Percentiles rank a stretch among this genome's conserved stretches.
Conservation (phyloP, 192 early-diverging fungal genomes). For the Coemansia reversa region DNA sequence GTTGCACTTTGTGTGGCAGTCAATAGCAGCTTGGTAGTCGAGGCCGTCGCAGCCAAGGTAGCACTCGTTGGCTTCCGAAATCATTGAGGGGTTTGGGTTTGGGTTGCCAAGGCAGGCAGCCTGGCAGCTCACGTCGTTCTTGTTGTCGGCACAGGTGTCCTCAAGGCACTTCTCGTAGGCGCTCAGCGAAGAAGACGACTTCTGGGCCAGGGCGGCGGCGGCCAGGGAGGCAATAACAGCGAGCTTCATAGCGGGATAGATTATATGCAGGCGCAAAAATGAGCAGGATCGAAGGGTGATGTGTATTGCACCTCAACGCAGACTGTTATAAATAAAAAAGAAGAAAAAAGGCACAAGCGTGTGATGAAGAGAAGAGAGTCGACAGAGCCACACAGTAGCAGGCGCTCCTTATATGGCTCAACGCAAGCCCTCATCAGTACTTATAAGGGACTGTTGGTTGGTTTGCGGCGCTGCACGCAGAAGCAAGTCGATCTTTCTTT, state of each 20-base stretch:
- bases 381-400: background rate
- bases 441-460: background rate
- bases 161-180: constrained; percentile 38
- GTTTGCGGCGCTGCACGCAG: background rate
- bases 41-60: constrained; percentile 30
- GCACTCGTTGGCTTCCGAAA: constrained; percentile 40
- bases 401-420: constrained; percentile 4
- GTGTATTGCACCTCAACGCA: background rate
- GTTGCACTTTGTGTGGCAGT: constrained; percentile 43
- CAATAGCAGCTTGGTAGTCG: constrained; percentile 29
- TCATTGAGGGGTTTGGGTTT: constrained; percentile 53
- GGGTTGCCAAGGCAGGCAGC: constrained; percentile 41
- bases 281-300: background rate
- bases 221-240: constrained; percentile 30
- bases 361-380: constrained; percentile 2
- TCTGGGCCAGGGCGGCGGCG: constrained; percentile 25
- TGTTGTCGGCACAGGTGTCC: constrained; percentile 33
- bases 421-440: background rate
- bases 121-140: constrained; percentile 41
- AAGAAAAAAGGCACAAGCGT: constrained; percentile 12
- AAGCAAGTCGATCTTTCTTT: background rate
- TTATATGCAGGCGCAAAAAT: background rate
- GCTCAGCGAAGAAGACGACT: constrained; percentile 26
- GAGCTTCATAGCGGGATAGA: constrained; percentile 41
- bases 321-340: background rate